These are phyloP conservation scores for Podaxis sp. DNA, from an alignment of 768 basidiomycete genomes.

Conservation along the genomic window DNA sequence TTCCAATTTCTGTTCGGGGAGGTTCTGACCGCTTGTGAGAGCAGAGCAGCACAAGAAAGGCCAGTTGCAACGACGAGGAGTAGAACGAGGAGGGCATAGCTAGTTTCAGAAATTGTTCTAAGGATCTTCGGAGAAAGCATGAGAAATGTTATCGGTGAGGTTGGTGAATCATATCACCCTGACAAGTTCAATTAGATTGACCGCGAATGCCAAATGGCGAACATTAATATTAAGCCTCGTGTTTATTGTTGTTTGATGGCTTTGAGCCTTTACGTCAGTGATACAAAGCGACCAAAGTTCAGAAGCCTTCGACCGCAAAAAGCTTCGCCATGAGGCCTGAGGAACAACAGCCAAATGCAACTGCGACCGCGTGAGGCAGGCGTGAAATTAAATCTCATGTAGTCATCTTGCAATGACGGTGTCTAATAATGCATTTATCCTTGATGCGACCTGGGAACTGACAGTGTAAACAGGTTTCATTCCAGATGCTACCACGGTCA, in stretches of 20 bases:
- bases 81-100: slow-evolving; percentile 53
- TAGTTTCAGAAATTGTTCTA: slow-evolving; percentile 50
- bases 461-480: background rate
- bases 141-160: background rate
- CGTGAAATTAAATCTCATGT: background rate
- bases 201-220: background rate
- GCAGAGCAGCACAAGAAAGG: slow-evolving; percentile 61
- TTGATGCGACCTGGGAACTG: background rate
- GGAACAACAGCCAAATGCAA: background rate
- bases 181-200: background rate
- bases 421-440: background rate
- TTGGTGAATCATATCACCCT: background rate
- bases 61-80: slow-evolving; percentile 51
- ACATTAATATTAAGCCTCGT: background rate
- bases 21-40: slow-evolving; percentile 72
- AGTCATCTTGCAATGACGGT: background rate
- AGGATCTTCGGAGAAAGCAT: slow-evolving; percentile 43
- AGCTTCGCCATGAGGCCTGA: no score
- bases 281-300: no score
- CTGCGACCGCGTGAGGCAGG: background rate
- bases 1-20: slow-evolving; percentile 51
- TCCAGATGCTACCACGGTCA: slow-evolving; percentile 7
- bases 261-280: background rate
- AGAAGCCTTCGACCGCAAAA: no score
- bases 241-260: slow-evolving; percentile 5